A percentile compares a stretch with the other conserved stretches of the same genome.
Evolutionary conservation across 139 green algal genomes (phyloP).

Genomic region (Coccomyxa sp.): DNA sequence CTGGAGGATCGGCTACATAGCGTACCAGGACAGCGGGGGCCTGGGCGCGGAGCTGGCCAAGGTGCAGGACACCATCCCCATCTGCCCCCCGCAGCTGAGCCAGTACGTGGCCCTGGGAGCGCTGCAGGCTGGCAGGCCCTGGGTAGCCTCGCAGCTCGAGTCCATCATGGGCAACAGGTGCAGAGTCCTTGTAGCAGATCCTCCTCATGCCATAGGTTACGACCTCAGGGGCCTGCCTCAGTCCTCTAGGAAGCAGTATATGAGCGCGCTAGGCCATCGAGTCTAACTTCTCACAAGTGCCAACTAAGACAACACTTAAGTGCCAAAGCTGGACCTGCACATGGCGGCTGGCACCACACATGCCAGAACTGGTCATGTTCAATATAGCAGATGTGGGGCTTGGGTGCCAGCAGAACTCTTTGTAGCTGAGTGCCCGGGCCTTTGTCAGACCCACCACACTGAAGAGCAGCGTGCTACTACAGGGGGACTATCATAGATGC

Average conservation of each 20-base stretch:
- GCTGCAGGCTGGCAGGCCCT: conserved; percentile 16
- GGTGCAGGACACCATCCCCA: conserved; percentile 89
- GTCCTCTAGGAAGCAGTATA: too few relatives aligned
- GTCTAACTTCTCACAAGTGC: too few relatives aligned
- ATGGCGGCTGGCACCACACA: neutral
- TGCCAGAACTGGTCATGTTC: neutral
- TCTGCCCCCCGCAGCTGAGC: conserved; percentile 75
- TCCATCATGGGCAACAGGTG: conserved; percentile 15
- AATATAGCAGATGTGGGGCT: neutral
- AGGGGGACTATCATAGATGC: conserved; percentile 53
- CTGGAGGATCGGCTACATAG: conserved; percentile 27
- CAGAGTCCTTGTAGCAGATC: too few relatives aligned
- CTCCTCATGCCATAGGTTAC: too few relatives aligned
- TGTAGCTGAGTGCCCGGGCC: neutral
- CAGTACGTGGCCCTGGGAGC: conserved; percentile 54
- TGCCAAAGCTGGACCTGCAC: too few relatives aligned
- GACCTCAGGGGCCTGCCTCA: too few relatives aligned
- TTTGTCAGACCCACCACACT: neutral
- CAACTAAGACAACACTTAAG: too few relatives aligned
- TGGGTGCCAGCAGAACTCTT: too few relatives aligned
- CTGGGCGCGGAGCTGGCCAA: conserved; percentile 66
- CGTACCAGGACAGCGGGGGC: conserved; percentile 5
- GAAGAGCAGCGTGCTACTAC: too few relatives aligned
- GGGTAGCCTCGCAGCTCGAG: conserved; percentile 7
- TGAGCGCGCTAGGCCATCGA: too few relatives aligned